Evolutionary conservation across 352 stramenopile species (phyloP).

Genomic region (Pythium volutum): DNA sequence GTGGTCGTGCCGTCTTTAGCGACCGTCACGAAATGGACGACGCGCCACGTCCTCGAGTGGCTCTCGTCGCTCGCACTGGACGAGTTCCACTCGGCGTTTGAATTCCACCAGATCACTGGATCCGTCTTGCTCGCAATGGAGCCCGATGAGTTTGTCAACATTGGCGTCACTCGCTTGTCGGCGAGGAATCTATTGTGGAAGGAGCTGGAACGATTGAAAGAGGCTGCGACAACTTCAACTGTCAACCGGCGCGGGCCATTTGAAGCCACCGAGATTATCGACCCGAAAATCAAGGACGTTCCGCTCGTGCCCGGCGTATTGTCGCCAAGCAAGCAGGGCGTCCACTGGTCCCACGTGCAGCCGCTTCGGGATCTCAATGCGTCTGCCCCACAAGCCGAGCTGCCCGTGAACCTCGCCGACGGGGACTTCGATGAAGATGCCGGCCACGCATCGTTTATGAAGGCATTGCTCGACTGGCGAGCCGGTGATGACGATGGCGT

Average conservation of each 20-base stretch:
- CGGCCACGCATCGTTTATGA: conserved; percentile 76
- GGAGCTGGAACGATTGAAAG: conserved; percentile 50
- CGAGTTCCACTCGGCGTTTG: conserved; percentile 63
- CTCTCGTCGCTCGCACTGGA: conserved; percentile 50
- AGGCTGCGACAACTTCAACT: background rate
- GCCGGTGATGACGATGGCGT: conserved; percentile 29
- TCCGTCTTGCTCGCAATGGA: conserved; percentile 40
- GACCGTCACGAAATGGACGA: conserved; percentile 49
- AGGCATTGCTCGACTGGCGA: conserved; percentile 75
- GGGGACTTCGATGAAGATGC: conserved; percentile 73
- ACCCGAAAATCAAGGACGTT: conserved; percentile 51
- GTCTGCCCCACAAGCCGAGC: conserved; percentile 20
- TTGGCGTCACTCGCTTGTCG: conserved; percentile 57
- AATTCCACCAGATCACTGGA: conserved; percentile 78
- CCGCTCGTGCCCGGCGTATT: conserved; percentile 25
- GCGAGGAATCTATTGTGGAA: conserved; percentile 54
- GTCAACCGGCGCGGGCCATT: background rate
- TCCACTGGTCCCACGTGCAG: conserved; percentile 74
- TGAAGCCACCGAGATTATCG: conserved; percentile 46
- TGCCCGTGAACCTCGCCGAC: conserved; percentile 70
- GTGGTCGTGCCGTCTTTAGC: conserved; percentile 29
- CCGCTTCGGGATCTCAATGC: conserved; percentile 42
- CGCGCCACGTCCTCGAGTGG: conserved; percentile 63
- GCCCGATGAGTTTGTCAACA: conserved; percentile 39
- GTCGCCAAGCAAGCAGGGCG: conserved; percentile 22